phyloP scores from a whole-genome alignment of 176 grass and related monocot genomes.

The bread wheat (Triticum aestivum) region IWGSC_CS_RefSeq_v2.1 NC_057794.1:499021557-499022056 shows the following conservation, averaged over 20 bases:
- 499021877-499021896: not conserved
- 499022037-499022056: not conserved
- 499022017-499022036: not conserved
- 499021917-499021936: constrained; percentile 1
- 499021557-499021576: not conserved
- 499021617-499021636: constrained; percentile 3
- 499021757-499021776: not conserved
- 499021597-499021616: not conserved
- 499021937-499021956: not conserved
- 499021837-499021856: not conserved
- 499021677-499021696: not conserved
- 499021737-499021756: not conserved
- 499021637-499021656: not conserved
- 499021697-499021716: not conserved
- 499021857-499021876: not conserved
- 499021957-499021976: not conserved
- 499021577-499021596: not conserved
- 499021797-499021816: not conserved
- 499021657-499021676: not conserved
- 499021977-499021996: too few relatives aligned
- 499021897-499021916: not conserved
- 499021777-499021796: not conserved
- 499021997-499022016: too few relatives aligned
- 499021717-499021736: not conserved
- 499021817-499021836: not conserved